These are phyloP conservation scores for Cyamopsis tetragonoloba DNA, from an alignment of 306 rosid genomes.

Conservation along the genomic window DNA sequence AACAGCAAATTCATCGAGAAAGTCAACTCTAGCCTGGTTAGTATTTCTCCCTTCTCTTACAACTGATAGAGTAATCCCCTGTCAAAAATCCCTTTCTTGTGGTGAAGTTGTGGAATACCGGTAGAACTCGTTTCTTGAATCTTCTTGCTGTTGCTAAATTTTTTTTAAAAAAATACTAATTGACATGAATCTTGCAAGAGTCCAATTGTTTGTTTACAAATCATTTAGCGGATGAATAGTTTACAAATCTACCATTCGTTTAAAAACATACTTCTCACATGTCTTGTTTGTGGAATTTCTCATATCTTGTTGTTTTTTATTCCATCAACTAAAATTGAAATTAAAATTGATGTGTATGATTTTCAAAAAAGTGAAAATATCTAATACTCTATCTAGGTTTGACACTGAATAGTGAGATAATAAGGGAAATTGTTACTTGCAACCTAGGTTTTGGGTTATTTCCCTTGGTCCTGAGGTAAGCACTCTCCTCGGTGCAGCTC, in stretches of 20 bases:
- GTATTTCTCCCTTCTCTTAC: slow-evolving; percentile 8
- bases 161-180: not conserved
- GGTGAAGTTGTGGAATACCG: not conserved
- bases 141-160: not conserved
- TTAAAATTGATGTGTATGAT: not conserved
- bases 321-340: not conserved
- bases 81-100: no score
- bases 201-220: not conserved
- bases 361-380: not conserved
- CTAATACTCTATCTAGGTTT: not conserved
- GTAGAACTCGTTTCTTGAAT: slow-evolving; percentile 8
- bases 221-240: not conserved
- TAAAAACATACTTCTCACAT: not conserved
- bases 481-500: no score
- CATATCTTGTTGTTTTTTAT: not conserved
- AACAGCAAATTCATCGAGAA: slow-evolving; percentile 82
- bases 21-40: slow-evolving; percentile 76
- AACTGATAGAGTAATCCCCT: not conserved
- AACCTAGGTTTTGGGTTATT: no score
- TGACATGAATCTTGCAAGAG: not conserved
- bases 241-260: not conserved
- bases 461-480: no score
- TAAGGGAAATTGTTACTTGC: no score
- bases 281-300: not conserved
- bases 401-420: no score